Evolutionary conservation across 1,284 basidiomycete genomes (phyloP).

Genomic region (Jaminaea rosea): DNA sequence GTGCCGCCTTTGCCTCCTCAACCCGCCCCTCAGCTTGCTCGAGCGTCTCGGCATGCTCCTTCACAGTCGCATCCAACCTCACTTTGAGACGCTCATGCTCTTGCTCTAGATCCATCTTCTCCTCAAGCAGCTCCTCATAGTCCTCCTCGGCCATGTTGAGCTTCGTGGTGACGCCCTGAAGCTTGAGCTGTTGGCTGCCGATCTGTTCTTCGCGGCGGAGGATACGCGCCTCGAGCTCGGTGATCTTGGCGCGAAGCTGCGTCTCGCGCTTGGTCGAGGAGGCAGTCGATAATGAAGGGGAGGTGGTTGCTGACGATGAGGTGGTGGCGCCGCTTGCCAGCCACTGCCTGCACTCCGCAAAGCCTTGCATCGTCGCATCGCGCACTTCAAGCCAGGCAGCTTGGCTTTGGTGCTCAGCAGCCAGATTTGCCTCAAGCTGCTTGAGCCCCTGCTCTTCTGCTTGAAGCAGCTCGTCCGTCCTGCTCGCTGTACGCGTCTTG

Average conservation of each 20-base stretch:
- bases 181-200: constrained; percentile 16
- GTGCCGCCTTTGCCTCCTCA: background rate
- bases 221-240: background rate
- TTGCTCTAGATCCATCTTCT: background rate
- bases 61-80: background rate
- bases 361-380: background rate
- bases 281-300: background rate
- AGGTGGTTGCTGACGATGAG: background rate
- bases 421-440: background rate
- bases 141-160: constrained; percentile 15
- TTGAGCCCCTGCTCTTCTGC: background rate
- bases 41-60: background rate
- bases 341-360: background rate
- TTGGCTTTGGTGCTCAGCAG: background rate
- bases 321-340: background rate
- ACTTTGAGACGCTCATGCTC: background rate
- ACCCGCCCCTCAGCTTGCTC: background rate
- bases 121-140: constrained; percentile 6
- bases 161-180: constrained; percentile 14
- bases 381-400: background rate
- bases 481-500: background rate
- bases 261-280: background rate
- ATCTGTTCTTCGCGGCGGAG: constrained; percentile 25
- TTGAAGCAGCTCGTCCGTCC: background rate
- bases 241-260: background rate